phyloP scores from a whole-genome alignment of 2,329 filamentous ascomycete genomes.

The Aspergillus ochraceus region DNA sequence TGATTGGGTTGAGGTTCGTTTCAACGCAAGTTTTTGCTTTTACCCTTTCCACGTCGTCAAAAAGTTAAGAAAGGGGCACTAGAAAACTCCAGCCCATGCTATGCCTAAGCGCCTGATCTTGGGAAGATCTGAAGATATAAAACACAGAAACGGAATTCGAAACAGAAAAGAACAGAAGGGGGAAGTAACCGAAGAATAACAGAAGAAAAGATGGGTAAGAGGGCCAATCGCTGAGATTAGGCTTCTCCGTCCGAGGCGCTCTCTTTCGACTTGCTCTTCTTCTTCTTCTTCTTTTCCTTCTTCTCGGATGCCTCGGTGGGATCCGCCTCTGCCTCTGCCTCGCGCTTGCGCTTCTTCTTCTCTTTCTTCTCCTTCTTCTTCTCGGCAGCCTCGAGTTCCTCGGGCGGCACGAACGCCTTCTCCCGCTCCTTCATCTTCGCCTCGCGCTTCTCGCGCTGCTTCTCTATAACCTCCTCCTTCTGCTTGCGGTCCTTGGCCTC shows the following conservation, averaged over 20 bases:
- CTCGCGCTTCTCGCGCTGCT: constrained; percentile 82
- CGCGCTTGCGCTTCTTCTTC: constrained; percentile 45
- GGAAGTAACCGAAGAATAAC: constrained; percentile 3
- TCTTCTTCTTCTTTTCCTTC: constrained; percentile 62
- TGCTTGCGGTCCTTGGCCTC: constrained; percentile 83
- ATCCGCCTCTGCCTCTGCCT: constrained; percentile 35
- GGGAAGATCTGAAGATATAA: constrained; percentile 15
- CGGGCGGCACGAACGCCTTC: constrained; percentile 82
- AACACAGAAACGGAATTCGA: constrained; percentile 4
- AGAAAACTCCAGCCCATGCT: constrained; percentile 40
- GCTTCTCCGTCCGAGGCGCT: constrained; percentile 26
- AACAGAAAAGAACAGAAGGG: constrained; percentile 7
- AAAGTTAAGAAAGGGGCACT: constrained; percentile 8
- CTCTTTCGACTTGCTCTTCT: constrained; percentile 40
- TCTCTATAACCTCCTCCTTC: constrained; percentile 77
- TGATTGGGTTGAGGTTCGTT: not conserved
- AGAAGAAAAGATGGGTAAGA: constrained; percentile 19
- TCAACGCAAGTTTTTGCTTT: not conserved
- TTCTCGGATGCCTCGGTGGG: constrained; percentile 44
- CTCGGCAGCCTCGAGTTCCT: constrained; percentile 63
- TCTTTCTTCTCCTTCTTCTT: constrained; percentile 50
- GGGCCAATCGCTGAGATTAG: constrained; percentile 15
- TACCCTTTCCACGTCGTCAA: not conserved
- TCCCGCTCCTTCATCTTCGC: constrained; percentile 84
- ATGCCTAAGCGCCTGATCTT: constrained; percentile 35